A percentile compares a stretch with the other conserved stretches of the same genome.
Conservation (phyloP, 1,284 basidiomycete species). For the Tranzscheliella williamsii region DNA sequence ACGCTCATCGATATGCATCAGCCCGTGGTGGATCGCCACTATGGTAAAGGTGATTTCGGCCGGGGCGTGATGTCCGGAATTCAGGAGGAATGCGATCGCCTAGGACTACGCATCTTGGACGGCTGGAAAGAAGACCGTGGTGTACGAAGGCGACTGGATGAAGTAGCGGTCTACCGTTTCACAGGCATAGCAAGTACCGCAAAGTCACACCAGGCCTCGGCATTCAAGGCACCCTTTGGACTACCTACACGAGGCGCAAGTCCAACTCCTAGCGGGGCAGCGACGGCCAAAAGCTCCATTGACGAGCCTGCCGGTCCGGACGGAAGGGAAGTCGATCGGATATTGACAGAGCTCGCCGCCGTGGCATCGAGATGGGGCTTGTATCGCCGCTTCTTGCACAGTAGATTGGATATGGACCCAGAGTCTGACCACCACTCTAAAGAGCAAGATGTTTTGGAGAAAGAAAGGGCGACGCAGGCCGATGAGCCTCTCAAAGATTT, state of each 20-base stretch:
- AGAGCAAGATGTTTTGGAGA: slow-evolving; percentile 5
- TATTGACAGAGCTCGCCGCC: slow-evolving; percentile 80
- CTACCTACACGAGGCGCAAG: slow-evolving; percentile 55
- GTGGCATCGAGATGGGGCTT: slow-evolving; percentile 90
- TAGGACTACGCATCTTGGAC: slow-evolving; percentile 75
- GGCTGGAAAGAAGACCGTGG: slow-evolving; percentile 76
- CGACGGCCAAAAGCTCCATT: slow-evolving; percentile 52
- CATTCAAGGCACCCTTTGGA: slow-evolving; percentile 60
- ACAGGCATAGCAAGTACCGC: slow-evolving; percentile 35
- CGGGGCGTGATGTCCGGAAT: slow-evolving; percentile 71
- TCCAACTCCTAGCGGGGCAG: slow-evolving; percentile 61
- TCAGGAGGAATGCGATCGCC: slow-evolving; percentile 81
- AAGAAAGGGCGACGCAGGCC: slow-evolving; percentile 21
- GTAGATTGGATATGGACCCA: slow-evolving; percentile 68
- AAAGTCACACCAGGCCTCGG: slow-evolving; percentile 59
- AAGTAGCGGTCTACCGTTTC: slow-evolving; percentile 27
- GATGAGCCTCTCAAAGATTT: slow-evolving; percentile 33
- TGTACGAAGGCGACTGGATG: slow-evolving; percentile 29
- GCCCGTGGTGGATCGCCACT: slow-evolving; percentile 95
- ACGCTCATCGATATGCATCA: slow-evolving; percentile 96
- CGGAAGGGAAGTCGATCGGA: slow-evolving; percentile 84
- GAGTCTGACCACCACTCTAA: slow-evolving; percentile 1
- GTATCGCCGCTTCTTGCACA: slow-evolving; percentile 82
- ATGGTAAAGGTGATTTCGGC: slow-evolving; percentile 65
- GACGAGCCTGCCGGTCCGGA: slow-evolving; percentile 74